Conservation (phyloP, 2,329 filamentous ascomycete genomes). For the Colletotrichum caudatum region DNA sequence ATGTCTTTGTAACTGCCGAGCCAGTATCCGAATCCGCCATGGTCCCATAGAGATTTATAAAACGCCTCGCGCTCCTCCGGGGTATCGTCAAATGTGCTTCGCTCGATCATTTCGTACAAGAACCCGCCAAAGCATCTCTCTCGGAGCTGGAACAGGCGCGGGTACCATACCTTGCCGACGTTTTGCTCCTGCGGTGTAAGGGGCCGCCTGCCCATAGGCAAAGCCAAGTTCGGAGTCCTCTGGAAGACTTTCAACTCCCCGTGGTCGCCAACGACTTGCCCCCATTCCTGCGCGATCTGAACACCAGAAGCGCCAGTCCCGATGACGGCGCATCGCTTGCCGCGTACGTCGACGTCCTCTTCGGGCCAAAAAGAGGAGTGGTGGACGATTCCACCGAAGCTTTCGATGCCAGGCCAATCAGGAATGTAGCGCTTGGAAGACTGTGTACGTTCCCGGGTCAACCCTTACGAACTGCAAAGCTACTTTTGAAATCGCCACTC, state of each 20-base stretch:
- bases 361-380: conserved; percentile 73
- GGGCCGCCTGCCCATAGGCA: conserved; percentile 64
- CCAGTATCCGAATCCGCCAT: conserved; percentile 69
- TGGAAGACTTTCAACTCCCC: conserved; percentile 71
- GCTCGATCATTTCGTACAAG: conserved; percentile 65
- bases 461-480: background rate
- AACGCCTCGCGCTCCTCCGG: conserved; percentile 62
- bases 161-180: conserved; percentile 57
- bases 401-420: conserved; percentile 68
- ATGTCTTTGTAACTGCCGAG: conserved; percentile 66
- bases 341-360: conserved; percentile 64
- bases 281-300: conserved; percentile 72
- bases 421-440: conserved; percentile 72
- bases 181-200: conserved; percentile 63
- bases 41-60: conserved; percentile 61
- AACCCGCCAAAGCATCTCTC: conserved; percentile 68
- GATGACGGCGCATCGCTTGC: conserved; percentile 71
- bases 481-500: conserved; percentile 36
- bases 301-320: conserved; percentile 75
- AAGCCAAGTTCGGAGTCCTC: conserved; percentile 73
- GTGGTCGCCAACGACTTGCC: conserved; percentile 55
- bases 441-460: conserved; percentile 42
- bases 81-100: conserved; percentile 66
- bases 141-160: conserved; percentile 64
- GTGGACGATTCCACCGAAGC: conserved; percentile 69